These are phyloP conservation scores for Phyllosticta citrichinensis DNA, from an alignment of 2,329 filamentous ascomycete species.

Conservation along the genomic window DNA sequence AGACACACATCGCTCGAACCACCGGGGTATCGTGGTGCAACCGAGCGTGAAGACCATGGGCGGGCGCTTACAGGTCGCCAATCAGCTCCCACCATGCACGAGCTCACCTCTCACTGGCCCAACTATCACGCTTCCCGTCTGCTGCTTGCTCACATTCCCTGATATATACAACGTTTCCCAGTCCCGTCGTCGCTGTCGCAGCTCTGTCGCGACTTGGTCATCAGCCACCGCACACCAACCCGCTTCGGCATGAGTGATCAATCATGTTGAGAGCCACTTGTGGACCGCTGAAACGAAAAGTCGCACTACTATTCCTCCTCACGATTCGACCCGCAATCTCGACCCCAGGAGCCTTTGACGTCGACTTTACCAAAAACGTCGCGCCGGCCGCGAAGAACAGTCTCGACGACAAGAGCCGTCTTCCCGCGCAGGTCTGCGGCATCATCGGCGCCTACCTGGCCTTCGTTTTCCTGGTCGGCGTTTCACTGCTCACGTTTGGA, in stretches of 20 bases:
- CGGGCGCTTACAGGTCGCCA: slow-evolving; percentile 10
- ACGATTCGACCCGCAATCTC: not conserved
- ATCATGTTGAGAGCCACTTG: not conserved
- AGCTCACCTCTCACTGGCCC: slow-evolving; percentile 3
- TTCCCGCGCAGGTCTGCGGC: slow-evolving; percentile 74
- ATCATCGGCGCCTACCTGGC: slow-evolving; percentile 77
- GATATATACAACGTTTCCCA: slow-evolving; percentile 5
- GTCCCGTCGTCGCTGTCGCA: slow-evolving; percentile 4
- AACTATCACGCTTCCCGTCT: slow-evolving; percentile 2
- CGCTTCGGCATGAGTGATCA: not conserved
- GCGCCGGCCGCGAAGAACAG: slow-evolving; percentile 21
- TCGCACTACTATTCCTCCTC: not conserved
- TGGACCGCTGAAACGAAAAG: slow-evolving; percentile 1
- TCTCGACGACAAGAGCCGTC: slow-evolving; percentile 38
- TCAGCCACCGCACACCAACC: not conserved
- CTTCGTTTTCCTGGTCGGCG: slow-evolving; percentile 63
- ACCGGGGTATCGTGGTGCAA: slow-evolving; percentile 3
- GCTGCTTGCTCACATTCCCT: not conserved
- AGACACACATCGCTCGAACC: not conserved
- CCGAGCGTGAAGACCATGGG: slow-evolving; percentile 5
- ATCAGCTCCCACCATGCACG: not conserved
- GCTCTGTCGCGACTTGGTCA: slow-evolving; percentile 2
- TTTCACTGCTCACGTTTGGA: slow-evolving; percentile 41
- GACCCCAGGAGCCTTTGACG: slow-evolving; percentile 7
- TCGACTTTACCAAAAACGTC: slow-evolving; percentile 19